Conservation (phyloP, 768 basidiomycete species). For the Sistotremastrum suecicum region DNA sequence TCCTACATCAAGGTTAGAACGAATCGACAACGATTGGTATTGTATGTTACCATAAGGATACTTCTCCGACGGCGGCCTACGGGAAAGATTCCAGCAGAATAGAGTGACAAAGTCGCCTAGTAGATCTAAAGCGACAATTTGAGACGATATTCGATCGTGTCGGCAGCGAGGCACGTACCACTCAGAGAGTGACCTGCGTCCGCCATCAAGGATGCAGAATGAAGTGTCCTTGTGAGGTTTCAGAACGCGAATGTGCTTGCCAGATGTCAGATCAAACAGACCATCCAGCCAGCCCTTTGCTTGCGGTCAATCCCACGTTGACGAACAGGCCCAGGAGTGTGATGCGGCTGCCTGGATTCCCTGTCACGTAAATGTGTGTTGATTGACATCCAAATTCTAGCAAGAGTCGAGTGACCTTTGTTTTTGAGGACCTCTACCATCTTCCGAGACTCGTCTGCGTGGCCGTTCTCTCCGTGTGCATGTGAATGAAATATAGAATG, state of each 20-base stretch:
- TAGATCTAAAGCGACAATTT: conserved; percentile 36
- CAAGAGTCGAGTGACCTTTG: conserved; percentile 29
- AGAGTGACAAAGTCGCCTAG: conserved; percentile 87
- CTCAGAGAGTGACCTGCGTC: conserved; percentile 89
- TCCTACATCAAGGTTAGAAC: conserved; percentile 21
- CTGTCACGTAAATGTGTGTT: conserved; percentile 21
- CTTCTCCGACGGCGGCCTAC: conserved; percentile 58
- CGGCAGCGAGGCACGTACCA: conserved; percentile 33
- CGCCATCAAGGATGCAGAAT: conserved; percentile 81
- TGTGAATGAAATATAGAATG: conserved; percentile 58
- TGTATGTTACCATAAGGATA: conserved; percentile 49
- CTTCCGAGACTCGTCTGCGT: conserved; percentile 47
- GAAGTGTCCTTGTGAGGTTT: conserved; percentile 24
- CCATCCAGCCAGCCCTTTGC: conserved; percentile 84
- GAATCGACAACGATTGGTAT: not conserved
- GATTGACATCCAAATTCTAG: not conserved
- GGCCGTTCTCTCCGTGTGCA: conserved; percentile 44
- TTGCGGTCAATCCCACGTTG: conserved; percentile 67
- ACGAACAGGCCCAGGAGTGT: conserved; percentile 74
- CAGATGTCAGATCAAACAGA: conserved; percentile 26
- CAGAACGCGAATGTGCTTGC: not conserved
- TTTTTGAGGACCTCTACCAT: conserved; percentile 57
- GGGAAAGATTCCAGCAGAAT: conserved; percentile 75
- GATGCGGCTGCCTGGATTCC: conserved; percentile 69
- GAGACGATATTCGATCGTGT: conserved; percentile 4